A percentile compares a stretch with the other conserved stretches of the same genome.
phyloP scores from a whole-genome alignment of 352 stramenopile species.

The Bremia lactucae region DNA sequence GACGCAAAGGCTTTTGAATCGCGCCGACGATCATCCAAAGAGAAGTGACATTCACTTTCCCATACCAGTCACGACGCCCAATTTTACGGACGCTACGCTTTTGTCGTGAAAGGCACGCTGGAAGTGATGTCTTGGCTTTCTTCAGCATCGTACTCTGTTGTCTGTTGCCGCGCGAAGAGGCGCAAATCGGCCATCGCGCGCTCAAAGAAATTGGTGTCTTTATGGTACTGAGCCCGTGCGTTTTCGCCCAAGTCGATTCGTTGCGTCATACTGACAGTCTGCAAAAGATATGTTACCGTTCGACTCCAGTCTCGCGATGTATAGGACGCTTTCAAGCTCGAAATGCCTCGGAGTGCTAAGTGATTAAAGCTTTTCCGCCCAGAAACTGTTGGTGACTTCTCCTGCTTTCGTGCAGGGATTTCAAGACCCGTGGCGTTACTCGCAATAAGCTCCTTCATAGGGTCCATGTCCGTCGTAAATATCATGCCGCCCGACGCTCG shows the following conservation, averaged over 20 bases:
- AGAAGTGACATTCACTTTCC: no score
- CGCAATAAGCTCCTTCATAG: conserved; percentile 40
- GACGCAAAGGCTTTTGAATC: no score
- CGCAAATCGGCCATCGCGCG: conserved; percentile 29
- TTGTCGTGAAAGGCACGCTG: conserved; percentile 4
- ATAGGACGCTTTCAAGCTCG: no score
- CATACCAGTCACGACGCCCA: no score
- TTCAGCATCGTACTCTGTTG: neutral
- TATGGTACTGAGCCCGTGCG: conserved; percentile 34
- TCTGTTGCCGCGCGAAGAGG: conserved; percentile 10
- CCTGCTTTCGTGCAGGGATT: no score
- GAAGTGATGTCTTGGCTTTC: conserved; percentile 5
- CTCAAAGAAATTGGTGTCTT: conserved; percentile 50
- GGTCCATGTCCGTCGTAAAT: conserved; percentile 33
- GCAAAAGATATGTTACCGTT: conserved; percentile 31
- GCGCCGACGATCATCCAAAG: no score
- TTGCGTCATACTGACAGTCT: conserved; percentile 18
- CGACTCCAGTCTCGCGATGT: conserved; percentile 34
- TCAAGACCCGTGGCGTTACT: neutral
- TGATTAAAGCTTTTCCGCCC: conserved; percentile 21
- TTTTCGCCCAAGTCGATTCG: conserved; percentile 25
- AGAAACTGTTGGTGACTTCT: conserved; percentile 32
- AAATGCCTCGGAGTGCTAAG: no score
- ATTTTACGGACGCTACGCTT: no score
- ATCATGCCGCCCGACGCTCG: conserved; percentile 29